phyloP scores from a whole-genome alignment of 75 land plant genomes.

The Selaginella moellendorffii region DNA sequence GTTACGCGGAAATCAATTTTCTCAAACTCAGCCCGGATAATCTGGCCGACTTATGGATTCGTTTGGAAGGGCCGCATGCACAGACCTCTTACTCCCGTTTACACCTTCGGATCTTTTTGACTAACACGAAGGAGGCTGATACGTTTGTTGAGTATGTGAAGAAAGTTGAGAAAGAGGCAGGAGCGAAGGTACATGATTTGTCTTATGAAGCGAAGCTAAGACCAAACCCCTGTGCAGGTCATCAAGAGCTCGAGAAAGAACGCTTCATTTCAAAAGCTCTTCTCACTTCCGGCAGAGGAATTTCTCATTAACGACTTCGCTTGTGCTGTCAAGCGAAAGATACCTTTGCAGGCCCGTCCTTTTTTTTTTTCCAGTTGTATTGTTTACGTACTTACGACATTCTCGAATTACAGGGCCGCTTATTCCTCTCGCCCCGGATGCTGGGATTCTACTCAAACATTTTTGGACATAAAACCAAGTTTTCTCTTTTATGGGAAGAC shows the following conservation, averaged over 20 bases:
- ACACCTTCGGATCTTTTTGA: constrained; percentile 54
- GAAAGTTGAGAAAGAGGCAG: constrained; percentile 84
- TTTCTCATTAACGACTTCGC: constrained; percentile 89
- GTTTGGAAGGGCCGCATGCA: constrained; percentile 60
- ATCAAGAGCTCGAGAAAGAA: constrained; percentile 22
- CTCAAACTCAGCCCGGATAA: constrained; percentile 45
- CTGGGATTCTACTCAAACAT: constrained; percentile 68
- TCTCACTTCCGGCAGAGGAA: constrained; percentile 77
- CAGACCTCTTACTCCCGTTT: constrained; percentile 56
- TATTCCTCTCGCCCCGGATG: constrained; percentile 61
- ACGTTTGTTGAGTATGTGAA: constrained; percentile 35
- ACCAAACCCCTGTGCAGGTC: background rate
- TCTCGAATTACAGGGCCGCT: constrained; percentile 46
- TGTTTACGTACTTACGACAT: too few species aligned
- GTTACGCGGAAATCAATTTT: constrained; percentile 67
- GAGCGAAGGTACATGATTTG: constrained; percentile 47
- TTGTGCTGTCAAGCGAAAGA: constrained; percentile 73
- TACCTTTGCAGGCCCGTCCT: constrained; percentile 54
- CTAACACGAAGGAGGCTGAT: constrained; percentile 41
- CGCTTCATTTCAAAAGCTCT: constrained; percentile 70
- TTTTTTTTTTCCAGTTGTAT: too few species aligned
- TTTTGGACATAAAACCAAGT: constrained; percentile 85
- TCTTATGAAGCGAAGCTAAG: background rate
- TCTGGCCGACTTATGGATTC: constrained; percentile 60
- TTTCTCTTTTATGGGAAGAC: constrained; percentile 79